phyloP scores from a whole-genome alignment of 1,139 yeast species.

The Geotrichum klebahnii region DNA sequence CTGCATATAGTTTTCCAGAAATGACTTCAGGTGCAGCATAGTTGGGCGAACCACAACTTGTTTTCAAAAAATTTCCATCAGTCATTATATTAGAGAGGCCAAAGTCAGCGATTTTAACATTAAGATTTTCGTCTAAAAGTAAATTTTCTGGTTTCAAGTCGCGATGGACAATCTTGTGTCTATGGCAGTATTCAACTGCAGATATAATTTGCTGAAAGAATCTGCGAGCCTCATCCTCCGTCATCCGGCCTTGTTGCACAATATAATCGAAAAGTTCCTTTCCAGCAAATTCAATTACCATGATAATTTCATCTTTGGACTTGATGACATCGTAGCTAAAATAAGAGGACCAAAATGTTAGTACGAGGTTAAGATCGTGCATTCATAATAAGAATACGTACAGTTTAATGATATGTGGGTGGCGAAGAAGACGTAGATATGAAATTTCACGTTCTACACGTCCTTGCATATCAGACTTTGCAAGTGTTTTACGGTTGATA shows the following conservation, averaged over 20 bases:
- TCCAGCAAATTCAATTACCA: constrained; percentile 97
- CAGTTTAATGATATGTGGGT: constrained; percentile 93
- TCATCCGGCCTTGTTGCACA: constrained; percentile 92
- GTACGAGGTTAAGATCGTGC: neutral
- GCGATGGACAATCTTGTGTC: constrained; percentile 95
- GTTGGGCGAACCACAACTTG: constrained; percentile 95
- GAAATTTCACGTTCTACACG: constrained; percentile 92
- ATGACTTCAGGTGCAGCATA: constrained; percentile 99
- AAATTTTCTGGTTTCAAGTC: constrained; percentile 94
- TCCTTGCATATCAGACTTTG: constrained; percentile 97
- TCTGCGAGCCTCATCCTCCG: constrained; percentile 87
- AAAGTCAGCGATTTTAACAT: constrained; percentile 95
- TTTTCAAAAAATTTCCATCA: constrained; percentile 92
- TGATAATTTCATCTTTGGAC: constrained; percentile 90
- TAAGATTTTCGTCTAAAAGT: constrained; percentile 80
- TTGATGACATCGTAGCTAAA: constrained; percentile 79
- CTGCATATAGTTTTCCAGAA: constrained; percentile 92
- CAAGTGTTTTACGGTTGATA: constrained; percentile 87
- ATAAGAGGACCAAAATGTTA: neutral
- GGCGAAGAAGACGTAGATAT: constrained; percentile 80
- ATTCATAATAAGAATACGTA: too few species aligned
- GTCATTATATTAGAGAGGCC: constrained; percentile 96
- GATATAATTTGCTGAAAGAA: constrained; percentile 97
- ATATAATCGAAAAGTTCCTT: constrained; percentile 93
- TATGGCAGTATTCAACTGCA: constrained; percentile 96